These are phyloP conservation scores for Sporothrix luriei DNA, from an alignment of 2,329 filamentous ascomycete genomes.

Conservation along the genomic window DNA sequence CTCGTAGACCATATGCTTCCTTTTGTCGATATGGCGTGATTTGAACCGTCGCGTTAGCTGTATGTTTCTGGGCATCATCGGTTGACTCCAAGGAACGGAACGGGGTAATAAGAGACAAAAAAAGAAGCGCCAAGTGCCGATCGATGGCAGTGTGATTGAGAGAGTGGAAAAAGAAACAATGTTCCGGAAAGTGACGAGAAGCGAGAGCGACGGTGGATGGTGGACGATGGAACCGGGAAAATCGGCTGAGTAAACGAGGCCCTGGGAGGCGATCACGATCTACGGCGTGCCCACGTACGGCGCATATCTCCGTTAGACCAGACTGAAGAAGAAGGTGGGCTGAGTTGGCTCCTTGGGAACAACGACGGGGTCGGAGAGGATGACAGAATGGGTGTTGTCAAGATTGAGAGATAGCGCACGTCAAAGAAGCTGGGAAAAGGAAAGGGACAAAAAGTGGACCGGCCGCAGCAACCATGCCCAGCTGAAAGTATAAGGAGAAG, in stretches of 20 bases:
- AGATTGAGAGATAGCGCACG: background rate
- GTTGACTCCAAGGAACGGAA: no score
- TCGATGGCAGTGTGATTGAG: background rate
- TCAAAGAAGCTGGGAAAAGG: background rate
- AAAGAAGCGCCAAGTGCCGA: background rate
- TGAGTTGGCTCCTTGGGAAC: no score
- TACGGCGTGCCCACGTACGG: no score
- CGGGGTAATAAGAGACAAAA: background rate
- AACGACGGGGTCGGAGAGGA: background rate
- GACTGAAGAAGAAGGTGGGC: no score
- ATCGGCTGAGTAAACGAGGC: background rate
- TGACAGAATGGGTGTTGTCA: background rate
- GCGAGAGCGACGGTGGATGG: background rate
- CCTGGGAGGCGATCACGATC: no score
- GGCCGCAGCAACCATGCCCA: slow-evolving; percentile 25
- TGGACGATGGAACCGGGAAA: background rate
- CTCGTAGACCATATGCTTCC: background rate
- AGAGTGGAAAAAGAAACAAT: background rate
- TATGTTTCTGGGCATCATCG: no score
- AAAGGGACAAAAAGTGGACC: slow-evolving; percentile 16
- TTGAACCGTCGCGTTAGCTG: background rate
- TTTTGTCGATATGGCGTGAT: slow-evolving; percentile 5
- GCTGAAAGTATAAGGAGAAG: background rate
- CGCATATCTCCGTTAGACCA: no score
- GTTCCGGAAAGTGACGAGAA: background rate